These are phyloP conservation scores for Suhomyces maxii DNA, from an alignment of 1,139 yeast genomes.

Conservation along the genomic window DNA sequence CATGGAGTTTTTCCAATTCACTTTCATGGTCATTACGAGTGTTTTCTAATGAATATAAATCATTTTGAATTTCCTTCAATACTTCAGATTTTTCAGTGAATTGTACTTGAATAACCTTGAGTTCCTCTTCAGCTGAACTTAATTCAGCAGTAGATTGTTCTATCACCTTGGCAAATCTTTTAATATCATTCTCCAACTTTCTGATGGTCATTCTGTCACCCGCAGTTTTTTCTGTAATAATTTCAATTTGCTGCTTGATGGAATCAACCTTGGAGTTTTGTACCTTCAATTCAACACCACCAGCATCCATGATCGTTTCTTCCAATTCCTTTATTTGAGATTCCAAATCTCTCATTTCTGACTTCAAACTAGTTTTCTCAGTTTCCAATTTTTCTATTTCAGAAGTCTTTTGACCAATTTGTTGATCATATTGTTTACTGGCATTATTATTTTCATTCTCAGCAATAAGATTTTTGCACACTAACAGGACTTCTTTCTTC, in stretches of 20 bases:
- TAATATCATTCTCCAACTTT: slow-evolving; percentile 67
- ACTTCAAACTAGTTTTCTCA: slow-evolving; percentile 47
- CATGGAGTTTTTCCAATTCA: slow-evolving; percentile 39
- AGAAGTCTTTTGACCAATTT: slow-evolving; percentile 38
- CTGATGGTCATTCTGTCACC: slow-evolving; percentile 60
- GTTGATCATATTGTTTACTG: slow-evolving; percentile 30
- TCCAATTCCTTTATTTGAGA: slow-evolving; percentile 59
- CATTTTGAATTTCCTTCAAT: slow-evolving; percentile 32
- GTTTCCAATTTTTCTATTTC: slow-evolving; percentile 33
- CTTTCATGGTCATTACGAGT: slow-evolving; percentile 36
- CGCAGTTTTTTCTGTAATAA: slow-evolving; percentile 58
- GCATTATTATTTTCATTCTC: slow-evolving; percentile 33
- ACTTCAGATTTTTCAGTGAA: slow-evolving; percentile 38
- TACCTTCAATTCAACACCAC: slow-evolving; percentile 81
- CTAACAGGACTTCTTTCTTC: slow-evolving; percentile 40
- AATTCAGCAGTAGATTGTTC: slow-evolving; percentile 42
- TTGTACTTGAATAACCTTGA: slow-evolving; percentile 26
- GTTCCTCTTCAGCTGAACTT: slow-evolving; percentile 29
- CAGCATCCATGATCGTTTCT: slow-evolving; percentile 82
- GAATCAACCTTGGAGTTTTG: slow-evolving; percentile 86
- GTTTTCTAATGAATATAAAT: slow-evolving; percentile 24
- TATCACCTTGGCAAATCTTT: slow-evolving; percentile 52
- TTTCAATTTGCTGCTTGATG: slow-evolving; percentile 64
- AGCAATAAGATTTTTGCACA: slow-evolving; percentile 38
- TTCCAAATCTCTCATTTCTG: slow-evolving; percentile 61